A percentile compares a stretch with the other conserved stretches of the same genome.
Evolutionary conservation across 805 yeast genomes (phyloP).

Genomic region (Blastobotrys parvus): DNA sequence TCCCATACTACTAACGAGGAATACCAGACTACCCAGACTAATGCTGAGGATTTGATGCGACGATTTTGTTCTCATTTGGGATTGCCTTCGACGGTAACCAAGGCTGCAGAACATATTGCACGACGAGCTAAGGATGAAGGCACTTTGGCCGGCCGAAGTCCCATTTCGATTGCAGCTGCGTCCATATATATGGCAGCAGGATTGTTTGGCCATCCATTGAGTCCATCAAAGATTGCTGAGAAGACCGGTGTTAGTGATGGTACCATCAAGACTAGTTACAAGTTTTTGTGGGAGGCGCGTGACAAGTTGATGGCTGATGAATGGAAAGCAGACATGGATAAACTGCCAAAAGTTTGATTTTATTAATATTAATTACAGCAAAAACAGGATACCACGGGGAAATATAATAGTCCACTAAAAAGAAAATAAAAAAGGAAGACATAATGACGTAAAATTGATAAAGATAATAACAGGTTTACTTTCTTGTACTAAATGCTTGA

Average conservation of each 20-base stretch:
- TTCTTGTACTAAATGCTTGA: constrained; percentile 36
- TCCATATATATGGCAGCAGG: constrained; percentile 89
- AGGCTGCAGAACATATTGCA: constrained; percentile 90
- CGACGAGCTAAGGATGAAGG: constrained; percentile 84
- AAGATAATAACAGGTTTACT: neutral
- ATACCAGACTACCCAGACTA: constrained; percentile 69
- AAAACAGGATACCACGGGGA: neutral
- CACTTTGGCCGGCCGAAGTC: constrained; percentile 91
- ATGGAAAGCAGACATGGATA: constrained; percentile 60
- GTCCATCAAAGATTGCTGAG: constrained; percentile 78
- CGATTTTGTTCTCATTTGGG: constrained; percentile 96
- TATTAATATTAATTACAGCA: neutral
- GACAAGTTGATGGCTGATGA: constrained; percentile 64
- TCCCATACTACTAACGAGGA: constrained; percentile 34
- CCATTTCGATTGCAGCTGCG: constrained; percentile 96
- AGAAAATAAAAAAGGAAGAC: neutral
- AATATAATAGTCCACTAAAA: neutral
- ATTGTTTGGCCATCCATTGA: constrained; percentile 70
- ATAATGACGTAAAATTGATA: neutral
- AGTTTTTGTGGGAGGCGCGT: constrained; percentile 67
- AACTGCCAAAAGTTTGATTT: constrained; percentile 30
- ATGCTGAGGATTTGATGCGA: constrained; percentile 90
- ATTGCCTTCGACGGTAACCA: constrained; percentile 70
- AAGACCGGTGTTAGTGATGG: constrained; percentile 96
- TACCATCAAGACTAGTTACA: constrained; percentile 87